Evolutionary conservation across 768 basidiomycete genomes (phyloP), one percentile per base, ranked within the genome.

Genomic region (Mycena olivaceomarginata): DNA sequence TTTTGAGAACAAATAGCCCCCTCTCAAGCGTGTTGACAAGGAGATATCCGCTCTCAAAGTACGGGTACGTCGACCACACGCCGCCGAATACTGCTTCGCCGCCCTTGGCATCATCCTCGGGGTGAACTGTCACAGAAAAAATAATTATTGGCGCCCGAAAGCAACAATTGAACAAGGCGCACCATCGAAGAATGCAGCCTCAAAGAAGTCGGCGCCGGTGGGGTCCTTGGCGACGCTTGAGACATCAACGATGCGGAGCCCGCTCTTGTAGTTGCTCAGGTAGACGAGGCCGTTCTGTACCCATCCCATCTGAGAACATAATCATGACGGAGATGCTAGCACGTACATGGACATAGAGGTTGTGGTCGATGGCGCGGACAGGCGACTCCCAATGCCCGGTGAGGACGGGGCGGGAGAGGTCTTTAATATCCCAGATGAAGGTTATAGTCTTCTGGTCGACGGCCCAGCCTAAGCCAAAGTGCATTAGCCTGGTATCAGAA

Each of bases 381-480:
- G 75, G 75, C 11, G 79, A 78, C 62, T 83, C 82, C 80, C 81
- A 83, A 41, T 77, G 77, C 2, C 84, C 84, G 5, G 84, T 80
- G 20, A 82, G 79, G 9, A 79, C 74, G 7, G 83, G 84, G 31
- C 75, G 72, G 11, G 71, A 70, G 63, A 84, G 82, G 64, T 81
- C 72, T 16, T 67, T 75, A 72, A 85, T 82, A 66, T 85, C 82
- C 84, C 84, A 85, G 67, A 85, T 82, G 76, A 80, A 83, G 5
- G 83, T 84, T 57, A 80, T 80, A 1, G 83, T 80, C 71, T 77
- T 79, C 41, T 80, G 79, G 74, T 84, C 83, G 25, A 53, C 20
- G 20, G 51, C 83, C 77, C 77, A 78, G 37, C 77, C 75, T 76
- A 57, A 31, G 11, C 25, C 8, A 11, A 10, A 13, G 56, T 57